Evolutionary conservation across 139 green algal genomes (phyloP).

Genomic region (Coccomyxa sp.): DNA sequence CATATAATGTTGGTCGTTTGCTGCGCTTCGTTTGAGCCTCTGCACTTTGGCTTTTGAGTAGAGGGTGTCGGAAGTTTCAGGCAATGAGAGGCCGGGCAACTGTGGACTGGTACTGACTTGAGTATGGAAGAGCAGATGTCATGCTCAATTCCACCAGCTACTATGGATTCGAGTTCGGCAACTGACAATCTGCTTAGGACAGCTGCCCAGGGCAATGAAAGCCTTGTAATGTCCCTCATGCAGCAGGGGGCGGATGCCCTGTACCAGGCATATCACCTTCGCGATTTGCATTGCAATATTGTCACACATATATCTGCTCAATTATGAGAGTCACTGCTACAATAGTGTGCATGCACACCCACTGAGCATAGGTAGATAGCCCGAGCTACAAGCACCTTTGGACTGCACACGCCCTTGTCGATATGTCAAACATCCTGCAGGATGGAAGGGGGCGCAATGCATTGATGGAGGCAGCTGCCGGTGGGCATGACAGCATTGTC

Average conservation of each 20-base stretch:
- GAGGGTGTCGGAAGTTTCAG: no score
- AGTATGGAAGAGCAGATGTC: no score
- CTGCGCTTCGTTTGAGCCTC: no score
- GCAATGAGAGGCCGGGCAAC: no score
- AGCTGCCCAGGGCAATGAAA: not conserved
- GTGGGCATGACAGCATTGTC: slow-evolving; percentile 40
- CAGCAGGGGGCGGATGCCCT: not conserved
- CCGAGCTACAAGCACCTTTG: not conserved
- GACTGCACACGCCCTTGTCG: not conserved
- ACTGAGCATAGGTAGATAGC: not conserved
- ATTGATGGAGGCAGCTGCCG: slow-evolving; percentile 47
- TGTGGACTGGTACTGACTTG: no score
- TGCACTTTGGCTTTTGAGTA: no score
- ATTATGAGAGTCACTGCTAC: not conserved
- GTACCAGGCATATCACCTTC: not conserved
- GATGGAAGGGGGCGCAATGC: slow-evolving; percentile 26
- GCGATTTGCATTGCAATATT: not conserved
- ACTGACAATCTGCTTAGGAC: not conserved
- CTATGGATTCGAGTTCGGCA: no score
- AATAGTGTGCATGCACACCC: not conserved
- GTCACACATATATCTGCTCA: not conserved
- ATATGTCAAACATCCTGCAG: slow-evolving; percentile 13
- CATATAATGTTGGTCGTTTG: no score
- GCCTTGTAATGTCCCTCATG: not conserved
- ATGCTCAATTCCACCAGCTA: no score